Evolutionary conservation across 306 rosid species (phyloP).

Genomic region (Medicago ruthenica): DNA sequence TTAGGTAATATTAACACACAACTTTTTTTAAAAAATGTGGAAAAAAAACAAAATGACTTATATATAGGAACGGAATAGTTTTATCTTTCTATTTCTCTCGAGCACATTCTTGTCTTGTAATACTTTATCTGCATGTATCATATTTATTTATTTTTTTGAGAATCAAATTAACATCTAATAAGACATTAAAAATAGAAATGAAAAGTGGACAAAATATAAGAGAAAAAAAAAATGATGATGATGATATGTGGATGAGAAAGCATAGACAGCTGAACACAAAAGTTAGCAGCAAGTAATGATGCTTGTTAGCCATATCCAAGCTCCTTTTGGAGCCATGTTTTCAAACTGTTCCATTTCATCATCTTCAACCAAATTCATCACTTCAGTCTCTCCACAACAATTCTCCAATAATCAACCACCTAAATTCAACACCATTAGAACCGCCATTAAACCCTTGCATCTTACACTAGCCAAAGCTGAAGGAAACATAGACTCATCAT

Average conservation of each 20-base stretch:
- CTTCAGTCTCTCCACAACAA: constrained; percentile 54
- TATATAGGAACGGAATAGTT: too few relatives aligned
- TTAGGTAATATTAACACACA: too few relatives aligned
- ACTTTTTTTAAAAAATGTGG: too few relatives aligned
- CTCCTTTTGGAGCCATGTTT: constrained; percentile 60
- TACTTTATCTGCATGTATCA: too few relatives aligned
- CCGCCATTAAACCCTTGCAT: constrained; percentile 49
- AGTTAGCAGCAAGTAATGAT: constrained; percentile 49
- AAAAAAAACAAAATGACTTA: too few relatives aligned
- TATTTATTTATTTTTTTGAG: too few relatives aligned
- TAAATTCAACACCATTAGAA: constrained; percentile 43
- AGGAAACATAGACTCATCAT: constrained; percentile 55
- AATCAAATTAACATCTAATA: too few relatives aligned
- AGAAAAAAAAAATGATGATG: background rate
- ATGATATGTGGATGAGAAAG: constrained; percentile 10
- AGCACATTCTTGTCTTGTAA: too few relatives aligned
- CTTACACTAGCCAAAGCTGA: constrained; percentile 66
- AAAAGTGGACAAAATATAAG: too few relatives aligned
- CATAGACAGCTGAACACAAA: constrained; percentile 15
- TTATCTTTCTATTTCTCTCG: too few relatives aligned
- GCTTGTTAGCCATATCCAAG: constrained; percentile 63
- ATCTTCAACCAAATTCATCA: constrained; percentile 51
- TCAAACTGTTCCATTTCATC: constrained; percentile 53
- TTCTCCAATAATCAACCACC: constrained; percentile 47
- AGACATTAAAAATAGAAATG: too few relatives aligned